Evolutionary conservation across 495 filamentous ascomycete genomes (phyloP), one percentile per base, ranked within the genome.

Genomic region (Bacidia gigantensis): DNA sequence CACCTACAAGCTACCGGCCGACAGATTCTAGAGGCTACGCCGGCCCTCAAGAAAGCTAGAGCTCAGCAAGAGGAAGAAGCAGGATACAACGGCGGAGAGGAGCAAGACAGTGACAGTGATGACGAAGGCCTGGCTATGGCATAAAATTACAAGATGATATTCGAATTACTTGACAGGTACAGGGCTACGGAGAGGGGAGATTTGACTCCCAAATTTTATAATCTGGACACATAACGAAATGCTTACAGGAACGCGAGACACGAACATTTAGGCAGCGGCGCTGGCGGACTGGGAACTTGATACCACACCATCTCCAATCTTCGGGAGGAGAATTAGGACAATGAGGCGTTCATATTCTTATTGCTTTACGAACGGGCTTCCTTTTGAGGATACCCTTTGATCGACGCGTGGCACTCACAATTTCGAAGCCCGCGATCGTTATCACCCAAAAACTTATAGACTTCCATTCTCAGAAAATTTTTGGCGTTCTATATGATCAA

Each of bases 41-140:
- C 58, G 49, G 51, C 58, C 26, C 54, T 55, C 14, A 55, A 58
- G 3, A 62, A 47, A 26, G 54, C 58, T 38, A 50, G 55, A 12
- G 35, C 55, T 5, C 39, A 35, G 38, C 55, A 63, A 5, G 73
- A 77, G 9, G 72, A 78, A 29, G 72, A 76, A 18, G 73, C 73
- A 18, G 72, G 73, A 11, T 77, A 78, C 54, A 71, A 66, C 38
- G 72, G 66, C 1, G 71, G 73, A 50, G 60, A 62, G 17, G 71
- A 71, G 43, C 58, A 64, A 22, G 75, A 74, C 38, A 72, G 69
- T 42, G 75, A 79, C 48, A 74, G 70, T 51, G 76, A 81, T 46
- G 73, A 75, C 44, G 78, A 74, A 32, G 61, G 72, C 25, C 58
- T 72, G 3, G 74, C 73, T 59, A 74, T 74, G 63, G 66, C 60